These are phyloP conservation scores for Chalciporus sp. DNA, from an alignment of 1,284 basidiomycete genomes.

Conservation along the genomic window DNA sequence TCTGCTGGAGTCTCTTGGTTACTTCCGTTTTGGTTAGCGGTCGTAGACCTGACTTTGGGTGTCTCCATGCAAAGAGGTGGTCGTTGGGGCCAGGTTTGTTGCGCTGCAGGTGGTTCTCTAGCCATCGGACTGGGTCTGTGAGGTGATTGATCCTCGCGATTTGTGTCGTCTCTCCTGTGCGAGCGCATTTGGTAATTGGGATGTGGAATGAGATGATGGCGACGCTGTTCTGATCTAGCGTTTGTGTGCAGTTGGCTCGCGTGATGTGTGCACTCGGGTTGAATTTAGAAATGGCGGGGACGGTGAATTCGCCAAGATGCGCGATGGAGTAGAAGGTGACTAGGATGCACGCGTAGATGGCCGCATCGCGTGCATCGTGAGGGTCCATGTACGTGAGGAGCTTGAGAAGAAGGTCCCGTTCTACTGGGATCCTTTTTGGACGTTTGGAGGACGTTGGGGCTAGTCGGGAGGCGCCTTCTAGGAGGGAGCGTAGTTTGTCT, in stretches of 20 bases:
- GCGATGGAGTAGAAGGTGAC: too few relatives aligned
- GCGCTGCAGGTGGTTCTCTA: too few relatives aligned
- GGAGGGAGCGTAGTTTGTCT: too few relatives aligned
- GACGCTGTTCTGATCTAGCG: conserved; percentile 18
- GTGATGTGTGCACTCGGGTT: conserved; percentile 32
- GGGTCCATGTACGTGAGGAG: too few relatives aligned
- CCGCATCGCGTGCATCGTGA: too few relatives aligned
- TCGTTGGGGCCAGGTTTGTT: too few relatives aligned
- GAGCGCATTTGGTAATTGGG: conserved; percentile 35
- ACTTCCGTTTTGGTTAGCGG: background rate
- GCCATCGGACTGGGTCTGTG: too few relatives aligned
- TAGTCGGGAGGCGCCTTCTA: too few relatives aligned
- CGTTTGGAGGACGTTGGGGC: too few relatives aligned
- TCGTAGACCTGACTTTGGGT: background rate
- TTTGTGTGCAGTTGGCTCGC: conserved; percentile 7
- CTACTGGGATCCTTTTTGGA: too few relatives aligned
- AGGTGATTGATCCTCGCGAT: background rate
- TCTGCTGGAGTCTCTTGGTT: background rate
- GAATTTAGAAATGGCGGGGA: conserved; percentile 25
- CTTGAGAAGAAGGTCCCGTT: background rate
- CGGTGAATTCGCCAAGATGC: too few relatives aligned
- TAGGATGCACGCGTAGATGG: too few relatives aligned
- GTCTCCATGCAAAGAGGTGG: background rate
- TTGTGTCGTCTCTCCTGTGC: conserved; percentile 17
- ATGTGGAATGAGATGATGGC: conserved; percentile 31